Percentiles rank a stretch among this genome's conserved stretches.
These are phyloP conservation scores for Umbelopsis sp. DNA, from an alignment of 192 early-diverging fungal species.

Conservation along the genomic window DNA sequence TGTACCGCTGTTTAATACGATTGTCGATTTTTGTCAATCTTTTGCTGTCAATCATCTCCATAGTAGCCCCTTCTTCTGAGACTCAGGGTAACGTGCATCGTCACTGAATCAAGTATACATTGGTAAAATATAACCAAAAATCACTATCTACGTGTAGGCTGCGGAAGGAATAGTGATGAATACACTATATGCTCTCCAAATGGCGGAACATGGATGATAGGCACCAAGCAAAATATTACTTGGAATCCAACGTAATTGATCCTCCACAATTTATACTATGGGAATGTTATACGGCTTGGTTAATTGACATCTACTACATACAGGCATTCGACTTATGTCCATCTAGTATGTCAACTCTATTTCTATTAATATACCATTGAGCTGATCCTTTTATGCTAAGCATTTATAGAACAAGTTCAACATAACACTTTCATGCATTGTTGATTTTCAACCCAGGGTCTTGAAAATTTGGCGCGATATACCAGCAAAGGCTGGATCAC, in stretches of 20 bases:
- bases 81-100: not conserved
- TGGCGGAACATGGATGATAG: not conserved
- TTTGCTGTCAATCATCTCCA: not conserved
- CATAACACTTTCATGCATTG: not conserved
- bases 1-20: no score
- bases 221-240: not conserved
- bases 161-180: not conserved
- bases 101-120: not conserved
- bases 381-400: not conserved
- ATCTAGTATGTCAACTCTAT: not conserved
- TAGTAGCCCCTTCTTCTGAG: not conserved
- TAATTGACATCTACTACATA: not conserved
- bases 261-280: not conserved
- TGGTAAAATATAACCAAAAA: not conserved
- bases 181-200: not conserved
- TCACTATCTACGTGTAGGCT: not conserved
- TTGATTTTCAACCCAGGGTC: not conserved
- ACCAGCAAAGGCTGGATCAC: not conserved
- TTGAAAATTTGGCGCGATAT: not conserved
- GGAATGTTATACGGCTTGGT: not conserved
- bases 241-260: constrained; percentile 6
- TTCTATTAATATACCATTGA: not conserved
- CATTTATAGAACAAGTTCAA: not conserved
- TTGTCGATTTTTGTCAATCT: not conserved
- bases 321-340: not conserved